phyloP scores from a whole-genome alignment of 2,329 filamentous ascomycete genomes.

The Fusarium denticulatum region DNA sequence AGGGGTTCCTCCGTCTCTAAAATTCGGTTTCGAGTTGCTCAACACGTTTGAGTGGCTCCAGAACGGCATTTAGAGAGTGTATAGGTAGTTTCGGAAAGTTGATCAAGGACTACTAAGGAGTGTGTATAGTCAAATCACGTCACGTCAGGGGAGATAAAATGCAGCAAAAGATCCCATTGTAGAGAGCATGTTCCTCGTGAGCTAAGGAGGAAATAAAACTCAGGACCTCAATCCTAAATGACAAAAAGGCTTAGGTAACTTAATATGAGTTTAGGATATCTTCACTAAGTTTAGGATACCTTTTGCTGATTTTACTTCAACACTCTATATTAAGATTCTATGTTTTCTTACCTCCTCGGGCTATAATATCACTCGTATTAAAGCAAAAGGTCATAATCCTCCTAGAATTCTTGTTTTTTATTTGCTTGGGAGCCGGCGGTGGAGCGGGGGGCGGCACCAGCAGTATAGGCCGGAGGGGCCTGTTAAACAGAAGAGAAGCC shows the following conservation, averaged over 20 bases:
- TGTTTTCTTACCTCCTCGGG: no score
- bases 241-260: not conserved
- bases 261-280: not conserved
- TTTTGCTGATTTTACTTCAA: not conserved
- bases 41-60: slow-evolving; percentile 53
- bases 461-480: no score
- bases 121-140: not conserved
- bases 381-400: no score
- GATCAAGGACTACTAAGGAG: not conserved
- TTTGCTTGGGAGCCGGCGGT: no score
- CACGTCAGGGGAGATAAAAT: not conserved
- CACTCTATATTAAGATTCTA: no score
- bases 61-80: not conserved
- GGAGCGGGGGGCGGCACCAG: no score
- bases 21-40: slow-evolving; percentile 59
- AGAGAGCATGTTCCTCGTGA: not conserved
- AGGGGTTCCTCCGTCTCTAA: slow-evolving; percentile 43
- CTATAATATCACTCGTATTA: no score
- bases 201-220: not conserved
- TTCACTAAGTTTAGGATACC: not conserved
- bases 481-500: no score
- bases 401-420: no score
- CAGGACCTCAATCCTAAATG: not conserved
- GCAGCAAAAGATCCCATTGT: not conserved
- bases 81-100: not conserved